Conservation (phyloP, 345 rosid genomes). For the Lenwebbia sp. region DNA sequence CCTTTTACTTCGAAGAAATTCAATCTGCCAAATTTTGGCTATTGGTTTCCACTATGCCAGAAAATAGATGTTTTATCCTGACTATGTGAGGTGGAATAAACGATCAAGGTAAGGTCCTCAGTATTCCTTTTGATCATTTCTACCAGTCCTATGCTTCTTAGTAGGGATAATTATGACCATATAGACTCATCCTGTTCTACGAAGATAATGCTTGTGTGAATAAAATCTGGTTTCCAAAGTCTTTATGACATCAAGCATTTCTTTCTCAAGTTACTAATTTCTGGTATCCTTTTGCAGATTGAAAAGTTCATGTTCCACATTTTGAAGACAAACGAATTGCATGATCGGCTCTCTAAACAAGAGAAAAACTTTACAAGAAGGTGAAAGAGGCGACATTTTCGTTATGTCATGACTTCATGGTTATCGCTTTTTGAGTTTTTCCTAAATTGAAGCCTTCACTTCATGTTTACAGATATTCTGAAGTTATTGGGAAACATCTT, state of each 20-base stretch:
- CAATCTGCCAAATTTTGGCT: background rate
- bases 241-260: background rate
- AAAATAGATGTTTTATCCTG: background rate
- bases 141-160: background rate
- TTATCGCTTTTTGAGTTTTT: background rate
- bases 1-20: background rate
- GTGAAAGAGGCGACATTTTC: conserved; percentile 13
- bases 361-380: conserved; percentile 58
- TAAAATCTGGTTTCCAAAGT: background rate
- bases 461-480: conserved; percentile 34
- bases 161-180: background rate
- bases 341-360: conserved; percentile 42
- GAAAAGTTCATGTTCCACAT: conserved; percentile 68
- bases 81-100: background rate
- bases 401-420: background rate
- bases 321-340: conserved; percentile 33
- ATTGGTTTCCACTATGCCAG: background rate
- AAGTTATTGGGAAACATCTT: conserved; percentile 50
- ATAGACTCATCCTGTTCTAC: background rate
- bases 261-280: background rate
- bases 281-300: conserved; percentile 30
- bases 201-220: background rate
- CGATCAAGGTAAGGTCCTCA: background rate
- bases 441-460: background rate
- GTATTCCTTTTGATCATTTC: background rate